phyloP scores from a whole-genome alignment of 164 flowering plant genomes.

The Umbellularia californica region DNA sequence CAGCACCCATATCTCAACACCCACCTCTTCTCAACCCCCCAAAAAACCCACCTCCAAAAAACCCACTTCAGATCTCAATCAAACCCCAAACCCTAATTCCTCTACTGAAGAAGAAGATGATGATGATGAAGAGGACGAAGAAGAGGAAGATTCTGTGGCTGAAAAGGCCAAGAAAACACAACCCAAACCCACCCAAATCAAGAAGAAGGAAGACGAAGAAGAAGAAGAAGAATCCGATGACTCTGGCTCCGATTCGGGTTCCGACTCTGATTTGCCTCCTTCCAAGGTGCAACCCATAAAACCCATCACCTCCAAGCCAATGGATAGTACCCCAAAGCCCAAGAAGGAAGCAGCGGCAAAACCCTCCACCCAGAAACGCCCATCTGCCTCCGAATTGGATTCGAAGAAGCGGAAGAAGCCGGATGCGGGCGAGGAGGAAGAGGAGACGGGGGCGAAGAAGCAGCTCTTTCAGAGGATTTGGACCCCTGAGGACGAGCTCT shows the following conservation, averaged over 20 bases:
- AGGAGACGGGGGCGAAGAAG: background rate
- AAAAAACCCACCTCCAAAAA: background rate
- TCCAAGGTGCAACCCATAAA: slow-evolving; percentile 3
- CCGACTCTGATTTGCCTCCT: slow-evolving; percentile 9
- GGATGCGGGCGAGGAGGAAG: background rate
- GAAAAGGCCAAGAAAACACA: background rate
- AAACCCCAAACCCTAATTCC: background rate
- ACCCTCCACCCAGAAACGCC: background rate
- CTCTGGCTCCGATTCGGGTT: slow-evolving; percentile 13
- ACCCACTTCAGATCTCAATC: background rate
- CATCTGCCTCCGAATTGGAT: background rate
- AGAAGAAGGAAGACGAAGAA: background rate
- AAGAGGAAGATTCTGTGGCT: no score
- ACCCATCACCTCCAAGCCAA: slow-evolving; percentile 35
- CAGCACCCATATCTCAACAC: no score
- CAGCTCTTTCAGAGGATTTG: slow-evolving; percentile 8
- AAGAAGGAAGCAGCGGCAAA: slow-evolving; percentile 5
- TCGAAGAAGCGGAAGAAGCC: background rate
- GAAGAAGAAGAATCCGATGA: slow-evolving; percentile 15
- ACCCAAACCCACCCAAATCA: background rate
- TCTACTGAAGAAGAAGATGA: background rate
- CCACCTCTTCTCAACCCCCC: background rate
- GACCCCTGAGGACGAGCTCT: slow-evolving; percentile 11
- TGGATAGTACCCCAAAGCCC: slow-evolving; percentile 23
- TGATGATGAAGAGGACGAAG: background rate